Evolutionary conservation across 805 yeast genomes (phyloP).

Genomic region (Sporopachydermia lactativora): DNA sequence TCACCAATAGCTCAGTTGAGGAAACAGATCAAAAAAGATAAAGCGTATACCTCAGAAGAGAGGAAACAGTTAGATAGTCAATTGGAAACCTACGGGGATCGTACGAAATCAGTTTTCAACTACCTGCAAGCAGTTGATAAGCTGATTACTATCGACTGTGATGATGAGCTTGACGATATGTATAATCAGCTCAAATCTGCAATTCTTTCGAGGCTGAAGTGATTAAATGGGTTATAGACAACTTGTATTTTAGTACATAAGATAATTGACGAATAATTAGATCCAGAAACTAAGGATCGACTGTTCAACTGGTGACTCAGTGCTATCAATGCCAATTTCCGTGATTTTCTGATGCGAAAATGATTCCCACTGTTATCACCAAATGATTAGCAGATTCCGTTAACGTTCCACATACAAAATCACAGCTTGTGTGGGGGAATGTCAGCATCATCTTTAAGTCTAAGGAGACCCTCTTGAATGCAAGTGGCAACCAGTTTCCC

Average conservation of each 20-base stretch:
- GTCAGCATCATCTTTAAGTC: constrained; percentile 7
- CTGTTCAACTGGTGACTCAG: too few relatives aligned
- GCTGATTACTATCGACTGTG: neutral
- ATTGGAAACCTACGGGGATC: neutral
- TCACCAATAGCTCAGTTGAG: neutral
- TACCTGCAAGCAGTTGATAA: neutral
- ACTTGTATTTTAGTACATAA: too few relatives aligned
- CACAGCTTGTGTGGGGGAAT: too few relatives aligned
- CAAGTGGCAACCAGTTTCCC: constrained; percentile 44
- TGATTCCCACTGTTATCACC: too few relatives aligned
- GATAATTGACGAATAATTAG: too few relatives aligned
- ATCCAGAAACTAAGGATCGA: too few relatives aligned
- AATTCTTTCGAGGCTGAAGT: constrained; percentile 12
- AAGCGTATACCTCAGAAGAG: neutral
- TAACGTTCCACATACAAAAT: too few relatives aligned
- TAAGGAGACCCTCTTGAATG: constrained; percentile 49
- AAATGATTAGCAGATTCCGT: too few relatives aligned
- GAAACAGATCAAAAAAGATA: neutral
- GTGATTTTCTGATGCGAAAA: too few relatives aligned
- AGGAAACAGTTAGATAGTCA: neutral
- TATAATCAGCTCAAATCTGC: neutral
- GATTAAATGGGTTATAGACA: too few relatives aligned
- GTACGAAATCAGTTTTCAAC: neutral
- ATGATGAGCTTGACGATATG: neutral
- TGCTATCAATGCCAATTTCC: too few relatives aligned